A percentile compares a stretch with the other conserved stretches of the same genome.
phyloP scores from a whole-genome alignment of 345 rosid genomes.

The Citrus medica region DNA sequence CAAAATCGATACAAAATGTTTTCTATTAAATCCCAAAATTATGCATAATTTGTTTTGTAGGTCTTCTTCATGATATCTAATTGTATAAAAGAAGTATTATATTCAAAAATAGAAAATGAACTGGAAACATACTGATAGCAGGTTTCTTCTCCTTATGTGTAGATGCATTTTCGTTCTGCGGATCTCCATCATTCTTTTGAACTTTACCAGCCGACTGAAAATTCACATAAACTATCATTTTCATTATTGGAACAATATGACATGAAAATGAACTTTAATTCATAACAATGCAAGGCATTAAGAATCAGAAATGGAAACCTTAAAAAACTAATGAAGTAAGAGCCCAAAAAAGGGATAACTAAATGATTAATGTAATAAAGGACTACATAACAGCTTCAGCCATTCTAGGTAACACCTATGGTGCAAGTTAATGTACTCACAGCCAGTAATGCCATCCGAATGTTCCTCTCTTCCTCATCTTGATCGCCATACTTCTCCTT shows the following conservation, averaged over 20 bases:
- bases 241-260: neutral
- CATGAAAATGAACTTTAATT: neutral
- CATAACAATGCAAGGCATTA: neutral
- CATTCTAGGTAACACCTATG: neutral
- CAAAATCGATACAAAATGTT: neutral
- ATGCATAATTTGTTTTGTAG: neutral
- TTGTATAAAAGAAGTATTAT: neutral
- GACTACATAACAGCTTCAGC: neutral
- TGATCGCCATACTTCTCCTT: slow-evolving; percentile 97
- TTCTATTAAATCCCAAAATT: neutral
- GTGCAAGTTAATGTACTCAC: slow-evolving; percentile 49
- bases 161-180: slow-evolving; percentile 30
- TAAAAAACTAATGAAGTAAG: neutral
- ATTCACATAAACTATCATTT: slow-evolving; percentile 17
- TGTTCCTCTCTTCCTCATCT: slow-evolving; percentile 90
- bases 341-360: neutral
- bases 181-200: slow-evolving; percentile 49
- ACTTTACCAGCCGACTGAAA: slow-evolving; percentile 83
- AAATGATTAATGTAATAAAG: neutral
- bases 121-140: slow-evolving; percentile 35
- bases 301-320: neutral
- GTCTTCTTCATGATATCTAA: neutral
- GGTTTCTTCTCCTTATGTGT: slow-evolving; percentile 39
- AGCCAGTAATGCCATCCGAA: slow-evolving; percentile 83
- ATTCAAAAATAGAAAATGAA: neutral